phyloP scores from a whole-genome alignment of 768 basidiomycete species.

The Leccinellum luteum region DNA sequence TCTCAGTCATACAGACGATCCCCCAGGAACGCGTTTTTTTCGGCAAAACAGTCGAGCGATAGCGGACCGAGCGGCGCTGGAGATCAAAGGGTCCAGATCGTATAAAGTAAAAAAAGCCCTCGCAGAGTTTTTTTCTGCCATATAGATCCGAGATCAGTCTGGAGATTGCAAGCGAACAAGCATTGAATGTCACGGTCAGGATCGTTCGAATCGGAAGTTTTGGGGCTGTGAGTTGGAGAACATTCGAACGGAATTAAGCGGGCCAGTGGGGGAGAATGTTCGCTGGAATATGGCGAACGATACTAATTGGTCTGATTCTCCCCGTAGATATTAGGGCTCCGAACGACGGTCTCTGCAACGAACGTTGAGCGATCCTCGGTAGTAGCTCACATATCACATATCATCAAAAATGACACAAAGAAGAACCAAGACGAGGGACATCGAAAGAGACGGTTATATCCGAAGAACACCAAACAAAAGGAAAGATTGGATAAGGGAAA shows the following conservation, averaged over 20 bases:
- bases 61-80: background rate
- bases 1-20: background rate
- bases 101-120: background rate
- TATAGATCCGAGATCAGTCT: slow-evolving; percentile 1
- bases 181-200: background rate
- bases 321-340: background rate
- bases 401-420: slow-evolving; percentile 1
- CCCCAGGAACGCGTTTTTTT: slow-evolving; percentile 3
- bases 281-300: slow-evolving; percentile 2
- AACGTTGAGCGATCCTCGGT: background rate
- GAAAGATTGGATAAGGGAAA: slow-evolving; percentile 4
- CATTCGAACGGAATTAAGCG: slow-evolving; percentile 3
- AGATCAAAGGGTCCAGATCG: background rate
- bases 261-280: background rate
- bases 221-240: slow-evolving; percentile 1
- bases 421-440: background rate
- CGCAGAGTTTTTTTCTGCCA: background rate
- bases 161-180: slow-evolving; percentile 6
- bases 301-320: background rate
- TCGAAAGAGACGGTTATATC: slow-evolving; percentile 3
- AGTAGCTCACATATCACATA: background rate
- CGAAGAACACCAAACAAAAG: slow-evolving; percentile 6
- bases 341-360: slow-evolving; percentile 8
- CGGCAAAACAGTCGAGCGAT: slow-evolving; percentile 1
- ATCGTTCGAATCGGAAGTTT: slow-evolving; percentile 5